Conservation (phyloP, 192 early-diverging fungal genomes). For the Backusella parvicylindrica region DNA sequence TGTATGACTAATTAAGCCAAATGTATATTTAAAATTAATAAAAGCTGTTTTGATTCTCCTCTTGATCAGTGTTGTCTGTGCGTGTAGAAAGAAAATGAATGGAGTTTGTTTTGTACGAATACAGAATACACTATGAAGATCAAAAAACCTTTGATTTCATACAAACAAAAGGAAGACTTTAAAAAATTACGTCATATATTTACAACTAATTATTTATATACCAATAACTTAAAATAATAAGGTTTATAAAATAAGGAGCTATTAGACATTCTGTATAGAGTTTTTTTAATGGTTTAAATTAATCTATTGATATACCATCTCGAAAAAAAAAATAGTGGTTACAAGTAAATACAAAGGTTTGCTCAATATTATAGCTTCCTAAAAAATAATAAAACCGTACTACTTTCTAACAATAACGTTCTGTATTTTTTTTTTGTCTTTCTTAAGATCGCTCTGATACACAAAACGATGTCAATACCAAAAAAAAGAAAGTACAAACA, state of each 20-base stretch:
- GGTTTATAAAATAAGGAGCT: not conserved
- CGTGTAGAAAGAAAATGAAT: not conserved
- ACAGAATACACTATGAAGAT: not conserved
- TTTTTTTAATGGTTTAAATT: not conserved
- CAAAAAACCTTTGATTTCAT: not conserved
- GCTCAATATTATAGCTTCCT: not conserved
- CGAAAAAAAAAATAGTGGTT: not conserved
- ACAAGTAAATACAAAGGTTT: not conserved
- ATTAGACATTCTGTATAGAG: not conserved
- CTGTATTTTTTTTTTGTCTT: not conserved
- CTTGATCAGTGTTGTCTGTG: not conserved
- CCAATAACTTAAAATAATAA: not conserved
- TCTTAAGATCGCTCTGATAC: not conserved
- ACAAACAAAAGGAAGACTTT: not conserved
- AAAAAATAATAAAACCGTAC: not conserved
- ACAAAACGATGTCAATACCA: not conserved
- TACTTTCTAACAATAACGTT: not conserved
- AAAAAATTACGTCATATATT: not conserved
- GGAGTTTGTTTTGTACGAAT: not conserved
- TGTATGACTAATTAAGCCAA: not conserved
- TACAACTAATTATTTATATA: not conserved
- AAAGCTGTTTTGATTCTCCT: not conserved
- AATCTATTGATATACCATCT: not conserved
- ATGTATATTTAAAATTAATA: not conserved
- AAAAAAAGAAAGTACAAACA: not conserved